Conservation (phyloP, 2,329 filamentous ascomycete species). For the Hymenoscyphus linearis region DNA sequence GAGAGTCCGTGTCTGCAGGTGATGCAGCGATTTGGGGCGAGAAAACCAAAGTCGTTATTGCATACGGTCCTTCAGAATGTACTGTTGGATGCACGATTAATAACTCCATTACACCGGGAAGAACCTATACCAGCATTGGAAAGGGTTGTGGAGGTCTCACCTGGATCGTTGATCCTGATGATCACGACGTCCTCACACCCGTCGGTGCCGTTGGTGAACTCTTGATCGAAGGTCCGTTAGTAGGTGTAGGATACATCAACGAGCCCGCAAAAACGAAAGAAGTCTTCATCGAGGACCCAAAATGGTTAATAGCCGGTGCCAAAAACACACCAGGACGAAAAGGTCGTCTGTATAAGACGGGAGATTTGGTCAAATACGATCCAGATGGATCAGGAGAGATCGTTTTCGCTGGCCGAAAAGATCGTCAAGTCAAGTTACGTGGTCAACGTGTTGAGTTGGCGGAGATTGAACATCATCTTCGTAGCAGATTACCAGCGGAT, state of each 20-base stretch:
- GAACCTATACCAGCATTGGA: constrained; percentile 13
- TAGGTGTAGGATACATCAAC: constrained; percentile 55
- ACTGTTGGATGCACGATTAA: constrained; percentile 14
- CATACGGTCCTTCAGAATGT: constrained; percentile 35
- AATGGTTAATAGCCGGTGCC: constrained; percentile 43
- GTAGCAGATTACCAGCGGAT: constrained; percentile 26
- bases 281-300: constrained; percentile 51
- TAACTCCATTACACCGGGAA: neutral
- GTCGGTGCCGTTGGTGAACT: constrained; percentile 22
- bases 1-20: constrained; percentile 32
- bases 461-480: constrained; percentile 41
- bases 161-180: constrained; percentile 34
- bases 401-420: constrained; percentile 57
- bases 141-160: constrained; percentile 11
- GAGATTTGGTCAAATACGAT: constrained; percentile 52
- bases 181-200: constrained; percentile 13
- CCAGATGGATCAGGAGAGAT: constrained; percentile 39
- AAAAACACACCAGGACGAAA: constrained; percentile 32
- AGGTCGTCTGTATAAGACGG: constrained; percentile 52
- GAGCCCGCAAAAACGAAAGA: constrained; percentile 51
- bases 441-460: constrained; percentile 59
- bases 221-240: constrained; percentile 42
- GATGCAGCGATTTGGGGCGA: constrained; percentile 35
- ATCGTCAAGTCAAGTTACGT: constrained; percentile 60
- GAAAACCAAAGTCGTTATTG: constrained; percentile 35